Base-by-base conservation (phyloP, 1,139 yeast genomes). In the Scheffersomyces insectosa region DNA sequence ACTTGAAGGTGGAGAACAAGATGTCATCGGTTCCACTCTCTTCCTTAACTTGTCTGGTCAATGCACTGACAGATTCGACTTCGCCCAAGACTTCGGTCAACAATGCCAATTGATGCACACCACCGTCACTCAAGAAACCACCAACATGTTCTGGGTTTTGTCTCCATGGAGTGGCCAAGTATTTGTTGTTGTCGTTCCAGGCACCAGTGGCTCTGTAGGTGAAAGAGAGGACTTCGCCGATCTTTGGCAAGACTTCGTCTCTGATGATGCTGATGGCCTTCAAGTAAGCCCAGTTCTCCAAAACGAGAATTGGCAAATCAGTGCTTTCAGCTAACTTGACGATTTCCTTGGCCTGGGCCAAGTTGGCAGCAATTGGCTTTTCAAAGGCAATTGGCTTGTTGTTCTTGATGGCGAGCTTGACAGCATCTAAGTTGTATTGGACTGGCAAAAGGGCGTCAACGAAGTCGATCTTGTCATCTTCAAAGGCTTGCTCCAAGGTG, bases 41-140 rank as follows among this genome's bases (percentile, higher is more conserved):
- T 56, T 82, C 72, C 59, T 88, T 79, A 42, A 88, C 75, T 68
- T 89, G 97, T 50, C 72, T 80, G 13, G 97, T 83, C 52, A 79
- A 77, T 8, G 88, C 96, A 46, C 86, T 76, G 31, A 89, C 79
- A 3, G 83, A 66, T 43, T 77, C 82, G 16, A 88, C 85, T 30
- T 75, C 73, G 39, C 97, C 97, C 47, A 90, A 73, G n/a, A 88
- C 82, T 49, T 81, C 89, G 8, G 96, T 88, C 55, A 90, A 77
- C 37, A 88, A 70, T 3, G 96, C 96, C 63, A 90, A 71, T 66
- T 90, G 97, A 66, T 90, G 98, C 11, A 90, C 98, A 61, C 97
- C 97, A 56, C 97, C 97, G 60, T 90, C 98, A 51, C 93, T 83
- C 55, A 90, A 73, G 65, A 75, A 89, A 0, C 97, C 97, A 45